Evolutionary conservation across 345 rosid species (phyloP).

Genomic region (Bruguiera parviflora): DNA sequence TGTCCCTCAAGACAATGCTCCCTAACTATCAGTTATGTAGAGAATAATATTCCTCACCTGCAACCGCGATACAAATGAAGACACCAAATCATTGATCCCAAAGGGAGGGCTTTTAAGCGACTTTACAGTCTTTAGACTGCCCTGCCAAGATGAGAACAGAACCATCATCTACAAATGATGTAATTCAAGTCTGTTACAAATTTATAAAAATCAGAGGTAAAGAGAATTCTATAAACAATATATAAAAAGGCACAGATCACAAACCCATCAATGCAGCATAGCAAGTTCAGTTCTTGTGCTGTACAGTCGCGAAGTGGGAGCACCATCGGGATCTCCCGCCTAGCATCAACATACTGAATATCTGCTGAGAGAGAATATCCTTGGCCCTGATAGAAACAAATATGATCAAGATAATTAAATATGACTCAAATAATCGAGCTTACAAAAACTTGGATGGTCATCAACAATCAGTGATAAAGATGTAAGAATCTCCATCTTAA

Average conservation of each 20-base stretch:
- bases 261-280: constrained; percentile 75
- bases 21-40: not conserved
- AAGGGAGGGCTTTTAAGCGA: constrained; percentile 34
- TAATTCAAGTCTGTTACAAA: not conserved
- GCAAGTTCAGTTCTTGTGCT: constrained; percentile 56
- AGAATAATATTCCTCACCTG: constrained; percentile 44
- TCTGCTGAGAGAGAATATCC: constrained; percentile 97
- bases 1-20: too few species aligned
- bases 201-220: not conserved
- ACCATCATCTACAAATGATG: constrained; percentile 17
- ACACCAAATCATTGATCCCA: constrained; percentile 76
- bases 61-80: constrained; percentile 72
- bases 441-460: not conserved
- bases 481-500: not conserved
- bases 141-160: constrained; percentile 56
- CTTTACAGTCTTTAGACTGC: constrained; percentile 72
- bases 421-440: not conserved
- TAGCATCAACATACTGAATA: constrained; percentile 82
- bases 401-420: not conserved
- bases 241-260: constrained; percentile 17
- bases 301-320: constrained; percentile 89
- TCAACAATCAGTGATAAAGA: not conserved
- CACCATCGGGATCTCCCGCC: constrained; percentile 76
- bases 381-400: constrained; percentile 57
- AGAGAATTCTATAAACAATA: not conserved